Base-by-base conservation (phyloP, 176 grass and related monocot species). In the Phragmites australis region DNA sequence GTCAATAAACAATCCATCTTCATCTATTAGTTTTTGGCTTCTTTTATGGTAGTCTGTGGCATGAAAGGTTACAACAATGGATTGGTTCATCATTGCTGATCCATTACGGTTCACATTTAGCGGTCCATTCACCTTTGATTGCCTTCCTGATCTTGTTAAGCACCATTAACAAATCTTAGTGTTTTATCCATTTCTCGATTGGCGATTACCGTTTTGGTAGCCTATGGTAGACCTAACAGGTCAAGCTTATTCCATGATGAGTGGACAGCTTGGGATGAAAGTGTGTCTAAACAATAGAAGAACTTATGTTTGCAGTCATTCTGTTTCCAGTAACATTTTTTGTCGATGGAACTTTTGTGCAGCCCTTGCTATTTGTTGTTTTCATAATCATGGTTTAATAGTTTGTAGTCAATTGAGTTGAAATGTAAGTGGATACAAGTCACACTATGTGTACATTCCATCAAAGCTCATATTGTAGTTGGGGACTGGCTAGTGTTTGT, bases 221-320 rank as follows among this genome's bases (percentile, higher is more conserved):
- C 42, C 50, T 13, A 21, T 14, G 21, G 11, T 27, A 42, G 1
- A 61, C 51, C 61, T 65, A 30, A 17, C 32, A 51, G 39, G 44
- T 40, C 21, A 19, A 57, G 10, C 37, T 80, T 66, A 8, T 74
- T 41, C 68, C 59, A 14, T 86, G 10, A 51, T 80, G 34, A 72
- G 49, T 62, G 32, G 2, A 63, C 5, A 23, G 40, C 19, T 66
- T 73, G 11, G 39, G 12, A 62, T 45, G 47, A 52, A 54, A 72
- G 1, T 64, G 4, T 65, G 9, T 72, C 25, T 34, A 65, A 65
- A 31, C 11, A 56, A 41, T 14, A 81, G 1, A 50, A 29, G n/a
- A 55, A 77, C 16, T 75, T 56, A 29, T 61, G 44, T 8, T 6
- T 41, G 6, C 22, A 34, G 21, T 52, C 15, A 14, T 77, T 87